phyloP scores from a whole-genome alignment of 1,139 yeast genomes.

The Candida sanyaensis region DNA sequence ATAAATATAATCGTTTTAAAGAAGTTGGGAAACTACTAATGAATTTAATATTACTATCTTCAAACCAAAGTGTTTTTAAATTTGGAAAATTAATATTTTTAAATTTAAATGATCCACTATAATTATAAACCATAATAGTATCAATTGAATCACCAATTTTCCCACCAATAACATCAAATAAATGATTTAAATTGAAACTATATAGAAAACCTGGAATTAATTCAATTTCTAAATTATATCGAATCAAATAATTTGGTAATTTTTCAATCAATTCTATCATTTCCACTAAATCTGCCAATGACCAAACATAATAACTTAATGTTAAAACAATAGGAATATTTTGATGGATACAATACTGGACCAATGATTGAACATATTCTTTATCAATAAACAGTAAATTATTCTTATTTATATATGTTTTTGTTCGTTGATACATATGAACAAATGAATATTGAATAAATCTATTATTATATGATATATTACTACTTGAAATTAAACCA shows the following conservation, averaged over 20 bases:
- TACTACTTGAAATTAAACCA: slow-evolving; percentile 8
- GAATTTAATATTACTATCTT: slow-evolving; percentile 20
- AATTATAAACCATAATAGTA: slow-evolving; percentile 15
- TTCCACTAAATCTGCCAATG: slow-evolving; percentile 19
- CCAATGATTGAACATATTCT: slow-evolving; percentile 3
- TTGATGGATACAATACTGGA: slow-evolving; percentile 8
- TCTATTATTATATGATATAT: slow-evolving; percentile 17
- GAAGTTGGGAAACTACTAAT: slow-evolving; percentile 7
- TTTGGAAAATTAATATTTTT: slow-evolving; percentile 15
- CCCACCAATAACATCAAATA: slow-evolving; percentile 10
- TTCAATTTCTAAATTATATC: slow-evolving; percentile 24
- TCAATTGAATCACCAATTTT: slow-evolving; percentile 5
- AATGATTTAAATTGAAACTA: slow-evolving; percentile 14
- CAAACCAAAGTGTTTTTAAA: slow-evolving; percentile 19
- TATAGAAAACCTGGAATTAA: slow-evolving; percentile 21
- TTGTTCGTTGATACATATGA: slow-evolving; percentile 18
- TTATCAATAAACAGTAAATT: slow-evolving; percentile 9
- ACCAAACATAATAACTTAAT: slow-evolving; percentile 24
- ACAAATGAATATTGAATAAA: slow-evolving; percentile 14
- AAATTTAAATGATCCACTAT: slow-evolving; percentile 16
- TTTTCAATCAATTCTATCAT: slow-evolving; percentile 13
- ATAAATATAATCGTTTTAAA: slow-evolving; percentile 10
- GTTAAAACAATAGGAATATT: slow-evolving; percentile 14
- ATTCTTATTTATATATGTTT: slow-evolving; percentile 14
- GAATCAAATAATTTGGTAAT: slow-evolving; percentile 4